A percentile compares a stretch with the other conserved stretches of the same genome.
Evolutionary conservation across 192 early-diverging fungal genomes (phyloP).

Genomic region (Podila epicladia): DNA sequence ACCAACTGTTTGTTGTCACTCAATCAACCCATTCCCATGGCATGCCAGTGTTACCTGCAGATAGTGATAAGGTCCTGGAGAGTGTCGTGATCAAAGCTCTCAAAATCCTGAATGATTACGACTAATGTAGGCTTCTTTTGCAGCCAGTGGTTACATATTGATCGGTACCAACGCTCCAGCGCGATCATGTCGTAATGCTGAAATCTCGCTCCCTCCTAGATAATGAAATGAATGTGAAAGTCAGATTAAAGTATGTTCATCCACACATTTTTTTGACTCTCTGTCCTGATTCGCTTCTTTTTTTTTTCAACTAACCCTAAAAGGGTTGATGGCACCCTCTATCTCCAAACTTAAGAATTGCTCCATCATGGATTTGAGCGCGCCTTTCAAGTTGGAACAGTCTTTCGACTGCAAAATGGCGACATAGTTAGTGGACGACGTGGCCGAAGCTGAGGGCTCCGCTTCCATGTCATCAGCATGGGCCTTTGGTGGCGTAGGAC

Average conservation of each 20-base stretch:
- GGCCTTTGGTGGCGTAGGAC: conserved; percentile 26
- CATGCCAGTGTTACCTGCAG: conserved; percentile 36
- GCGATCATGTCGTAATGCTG: conserved; percentile 74
- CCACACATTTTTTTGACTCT: background rate
- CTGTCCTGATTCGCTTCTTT: background rate
- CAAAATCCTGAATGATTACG: conserved; percentile 88
- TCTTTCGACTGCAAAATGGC: conserved; percentile 76
- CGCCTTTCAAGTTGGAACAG: conserved; percentile 68
- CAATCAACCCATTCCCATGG: conserved; percentile 33
- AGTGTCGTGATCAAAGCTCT: conserved; percentile 77
- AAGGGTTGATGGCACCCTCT: conserved; percentile 25
- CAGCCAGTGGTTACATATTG: conserved; percentile 14
- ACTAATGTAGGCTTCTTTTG: conserved; percentile 59
- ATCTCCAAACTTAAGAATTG: conserved; percentile 63
- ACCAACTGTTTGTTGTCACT: background rate
- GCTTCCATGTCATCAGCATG: background rate
- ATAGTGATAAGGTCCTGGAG: conserved; percentile 82
- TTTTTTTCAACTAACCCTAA: conserved; percentile 46
- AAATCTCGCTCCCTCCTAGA: conserved; percentile 39
- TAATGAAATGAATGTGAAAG: background rate
- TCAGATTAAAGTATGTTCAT: background rate
- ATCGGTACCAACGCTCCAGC: conserved; percentile 73
- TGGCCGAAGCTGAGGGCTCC: background rate
- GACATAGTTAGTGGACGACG: conserved; percentile 54
- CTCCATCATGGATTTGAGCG: conserved; percentile 74